Percentiles rank a stretch among this genome's conserved stretches.
Evolutionary conservation across 176 grass and related monocot species (phyloP).

Genomic region (Pontederia crassipes): DNA sequence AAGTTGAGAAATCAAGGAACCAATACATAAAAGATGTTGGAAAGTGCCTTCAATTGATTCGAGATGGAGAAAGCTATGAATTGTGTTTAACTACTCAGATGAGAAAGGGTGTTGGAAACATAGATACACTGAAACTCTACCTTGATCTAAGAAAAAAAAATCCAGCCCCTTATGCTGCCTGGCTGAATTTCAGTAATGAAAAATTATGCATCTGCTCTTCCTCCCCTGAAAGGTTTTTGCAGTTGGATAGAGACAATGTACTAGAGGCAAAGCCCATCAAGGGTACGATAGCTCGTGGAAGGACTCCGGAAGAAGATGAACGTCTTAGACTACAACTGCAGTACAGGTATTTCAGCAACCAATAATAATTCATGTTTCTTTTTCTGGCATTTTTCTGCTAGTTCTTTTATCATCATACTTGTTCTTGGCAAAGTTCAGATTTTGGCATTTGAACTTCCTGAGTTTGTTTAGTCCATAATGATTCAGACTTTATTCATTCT

Average conservation of each 20-base stretch:
- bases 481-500: no score
- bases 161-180: conserved; percentile 89
- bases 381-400: conserved; percentile 16
- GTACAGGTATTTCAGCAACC: conserved; percentile 36
- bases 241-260: conserved; percentile 41
- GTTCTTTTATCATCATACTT: conserved; percentile 1
- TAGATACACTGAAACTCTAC: conserved; percentile 58
- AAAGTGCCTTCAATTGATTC: conserved; percentile 61
- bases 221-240: conserved; percentile 89
- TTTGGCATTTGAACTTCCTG: no score
- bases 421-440: no score
- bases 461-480: no score
- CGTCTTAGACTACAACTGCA: conserved; percentile 67
- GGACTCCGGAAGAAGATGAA: conserved; percentile 79
- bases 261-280: conserved; percentile 98
- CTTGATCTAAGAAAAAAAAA: conserved; percentile 73
- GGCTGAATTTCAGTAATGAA: conserved; percentile 82
- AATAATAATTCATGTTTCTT: background rate
- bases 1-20: conserved; percentile 64
- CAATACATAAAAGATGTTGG: conserved; percentile 73
- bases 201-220: conserved; percentile 81
- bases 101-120: conserved; percentile 42
- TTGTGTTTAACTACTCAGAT: conserved; percentile 92
- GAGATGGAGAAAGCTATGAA: conserved; percentile 91
- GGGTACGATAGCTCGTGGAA: conserved; percentile 84